Evolutionary conservation across 2,329 filamentous ascomycete genomes (phyloP).

Genomic region (Ophiostoma novo-ulmi): DNA sequence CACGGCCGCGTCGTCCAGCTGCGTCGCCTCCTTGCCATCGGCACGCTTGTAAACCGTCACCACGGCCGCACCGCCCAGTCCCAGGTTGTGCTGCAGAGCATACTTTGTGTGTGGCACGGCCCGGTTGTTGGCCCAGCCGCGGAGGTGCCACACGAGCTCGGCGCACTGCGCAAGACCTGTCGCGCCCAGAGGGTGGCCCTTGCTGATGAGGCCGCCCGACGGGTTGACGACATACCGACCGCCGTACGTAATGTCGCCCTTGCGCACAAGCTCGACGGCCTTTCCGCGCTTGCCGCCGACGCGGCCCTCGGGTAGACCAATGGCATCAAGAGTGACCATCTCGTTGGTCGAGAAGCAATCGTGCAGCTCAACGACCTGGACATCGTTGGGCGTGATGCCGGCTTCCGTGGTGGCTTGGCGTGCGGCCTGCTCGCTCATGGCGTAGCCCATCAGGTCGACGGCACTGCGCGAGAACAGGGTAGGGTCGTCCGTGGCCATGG

Average conservation of each 20-base stretch:
- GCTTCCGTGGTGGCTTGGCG: conserved; percentile 69
- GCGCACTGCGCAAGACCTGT: conserved; percentile 95
- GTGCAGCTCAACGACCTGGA: conserved; percentile 85
- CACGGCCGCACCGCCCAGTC: conserved; percentile 83
- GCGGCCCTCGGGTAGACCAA: conserved; percentile 70
- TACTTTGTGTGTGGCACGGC: conserved; percentile 61
- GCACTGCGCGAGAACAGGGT: conserved; percentile 70
- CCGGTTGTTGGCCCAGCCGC: conserved; percentile 93
- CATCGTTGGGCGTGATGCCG: conserved; percentile 59
- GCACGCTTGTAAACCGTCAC: conserved; percentile 83
- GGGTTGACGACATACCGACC: conserved; percentile 82
- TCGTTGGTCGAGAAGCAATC: conserved; percentile 97
- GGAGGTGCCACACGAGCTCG: conserved; percentile 89
- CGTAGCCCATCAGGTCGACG: conserved; percentile 85
- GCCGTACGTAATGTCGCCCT: conserved; percentile 87
- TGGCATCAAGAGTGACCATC: conserved; percentile 81
- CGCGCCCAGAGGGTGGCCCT: conserved; percentile 90
- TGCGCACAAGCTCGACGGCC: conserved; percentile 84
- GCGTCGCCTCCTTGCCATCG: conserved; percentile 62
- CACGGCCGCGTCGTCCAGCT: conserved; percentile 58
- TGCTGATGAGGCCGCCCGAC: conserved; percentile 89
- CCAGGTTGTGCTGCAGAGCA: conserved; percentile 87
- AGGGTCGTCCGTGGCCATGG: conserved; percentile 77
- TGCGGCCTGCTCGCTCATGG: conserved; percentile 72
- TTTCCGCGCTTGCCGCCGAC: conserved; percentile 79